Conservation (phyloP, 2,329 filamentous ascomycete species). For the Alternaria burnsii region DNA sequence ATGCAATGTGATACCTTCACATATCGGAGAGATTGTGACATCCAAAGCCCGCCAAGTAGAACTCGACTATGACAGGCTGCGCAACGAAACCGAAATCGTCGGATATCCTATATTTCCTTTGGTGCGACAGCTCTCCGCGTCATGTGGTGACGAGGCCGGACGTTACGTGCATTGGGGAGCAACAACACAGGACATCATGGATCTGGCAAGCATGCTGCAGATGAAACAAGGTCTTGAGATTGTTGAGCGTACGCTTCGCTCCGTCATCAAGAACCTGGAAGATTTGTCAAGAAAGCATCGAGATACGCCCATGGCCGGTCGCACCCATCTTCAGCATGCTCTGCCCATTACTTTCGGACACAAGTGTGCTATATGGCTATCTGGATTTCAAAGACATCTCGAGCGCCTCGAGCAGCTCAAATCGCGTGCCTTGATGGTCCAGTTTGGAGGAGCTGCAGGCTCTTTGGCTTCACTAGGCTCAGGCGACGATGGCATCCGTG, state of each 20-base stretch:
- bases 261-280: constrained; percentile 56
- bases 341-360: constrained; percentile 66
- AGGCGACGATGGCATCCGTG: constrained; percentile 58
- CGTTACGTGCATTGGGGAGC: constrained; percentile 67
- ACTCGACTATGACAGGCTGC: constrained; percentile 56
- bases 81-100: constrained; percentile 60
- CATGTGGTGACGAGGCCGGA: constrained; percentile 48
- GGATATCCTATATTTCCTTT: constrained; percentile 64
- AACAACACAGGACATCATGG: constrained; percentile 69
- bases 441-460: constrained; percentile 66
- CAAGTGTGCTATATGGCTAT: constrained; percentile 65
- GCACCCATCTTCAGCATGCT: constrained; percentile 67
- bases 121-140: constrained; percentile 58
- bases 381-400: constrained; percentile 59
- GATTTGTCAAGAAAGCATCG: constrained; percentile 57
- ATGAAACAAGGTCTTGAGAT: constrained; percentile 61
- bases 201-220: constrained; percentile 62
- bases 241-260: constrained; percentile 56
- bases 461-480: constrained; percentile 63
- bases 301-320: constrained; percentile 65
- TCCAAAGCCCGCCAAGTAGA: constrained; percentile 40
- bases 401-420: constrained; percentile 60
- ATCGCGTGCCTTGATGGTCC: constrained; percentile 59
- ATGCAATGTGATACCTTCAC: constrained; percentile 57
- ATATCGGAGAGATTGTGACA: constrained; percentile 48